Base-by-base conservation (phyloP, 1,284 basidiomycete genomes). In the Waitea zeae region DNA sequence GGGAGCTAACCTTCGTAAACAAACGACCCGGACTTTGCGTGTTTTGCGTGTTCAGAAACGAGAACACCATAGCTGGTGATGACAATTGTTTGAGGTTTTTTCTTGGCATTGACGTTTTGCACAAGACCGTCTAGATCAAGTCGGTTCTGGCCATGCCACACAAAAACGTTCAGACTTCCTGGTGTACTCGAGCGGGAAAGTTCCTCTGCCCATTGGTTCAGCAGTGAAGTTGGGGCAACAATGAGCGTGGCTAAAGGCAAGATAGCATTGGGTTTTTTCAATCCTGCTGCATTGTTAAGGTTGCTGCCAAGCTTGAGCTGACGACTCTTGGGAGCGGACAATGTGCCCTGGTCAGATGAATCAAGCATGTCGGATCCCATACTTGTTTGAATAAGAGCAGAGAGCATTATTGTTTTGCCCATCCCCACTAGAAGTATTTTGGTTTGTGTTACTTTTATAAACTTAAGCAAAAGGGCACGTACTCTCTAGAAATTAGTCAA, bases 341-440 rank as follows among this genome's bases (percentile, higher is more conserved):
- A n/a, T n/a, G n/a, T n/a, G n/a, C n/a, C n/a, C n/a, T n/a, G n/a
- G n/a, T n/a, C n/a, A n/a, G n/a, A n/a, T n/a, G n/a, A n/a, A n/a
- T n/a, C n/a, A n/a, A n/a, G n/a, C n/a, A n/a, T n/a, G n/a, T n/a
- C n/a, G n/a, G n/a, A n/a, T n/a, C n/a, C n/a, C n/a, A n/a, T n/a
- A n/a, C n/a, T n/a, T n/a, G n/a, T n/a, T n/a, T n/a, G n/a, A n/a
- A n/a, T n/a, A n/a, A n/a, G n/a, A 9, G 88, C 77, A 1, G 90
- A 84, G 34, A 96, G 59, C 88, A 95, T 93, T 47, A 93, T 90
- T 1, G 93, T 96, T 59, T 98, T 98, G 3, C 93, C 93, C 74
- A 97, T 86, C 6, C 92, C 87, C 86, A 80, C 71, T 81, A 36
- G 18, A n/a, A n/a, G n/a, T n/a, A n/a, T n/a, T n/a, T n/a, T n/a